Conservation (phyloP, 1,284 basidiomycete genomes). For the Ustilago tritici region DNA sequence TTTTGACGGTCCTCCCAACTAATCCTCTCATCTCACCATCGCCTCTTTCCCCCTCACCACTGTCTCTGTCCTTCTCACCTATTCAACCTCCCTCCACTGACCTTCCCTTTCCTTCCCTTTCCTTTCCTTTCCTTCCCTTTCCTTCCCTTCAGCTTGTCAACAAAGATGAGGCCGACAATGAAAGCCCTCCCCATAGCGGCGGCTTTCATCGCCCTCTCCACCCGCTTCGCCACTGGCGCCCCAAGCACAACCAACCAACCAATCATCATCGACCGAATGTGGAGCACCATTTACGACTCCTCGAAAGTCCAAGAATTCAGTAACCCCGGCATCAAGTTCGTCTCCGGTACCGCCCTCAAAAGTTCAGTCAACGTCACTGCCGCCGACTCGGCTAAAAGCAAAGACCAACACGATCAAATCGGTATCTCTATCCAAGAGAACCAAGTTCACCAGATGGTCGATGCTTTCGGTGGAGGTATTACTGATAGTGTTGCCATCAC, state of each 20-base stretch:
- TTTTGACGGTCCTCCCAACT: background rate
- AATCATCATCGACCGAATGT: conserved; percentile 47
- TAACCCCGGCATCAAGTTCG: conserved; percentile 42
- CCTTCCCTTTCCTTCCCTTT: background rate
- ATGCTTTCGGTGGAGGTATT: conserved; percentile 50
- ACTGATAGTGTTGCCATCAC: conserved; percentile 56
- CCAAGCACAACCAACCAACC: background rate
- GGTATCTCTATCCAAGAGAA: conserved; percentile 37
- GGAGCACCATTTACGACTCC: conserved; percentile 44
- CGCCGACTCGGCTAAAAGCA: background rate
- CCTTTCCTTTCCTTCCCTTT: background rate
- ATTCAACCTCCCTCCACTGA: background rate
- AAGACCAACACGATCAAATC: conserved; percentile 20
- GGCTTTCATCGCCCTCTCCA: conserved; percentile 10
- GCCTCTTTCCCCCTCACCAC: background rate
- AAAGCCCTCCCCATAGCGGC: conserved; percentile 6
- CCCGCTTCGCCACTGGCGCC: conserved; percentile 7
- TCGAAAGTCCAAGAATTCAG: conserved; percentile 35
- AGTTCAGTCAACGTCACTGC: conserved; percentile 31
- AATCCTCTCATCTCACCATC: background rate
- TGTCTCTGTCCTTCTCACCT: background rate
- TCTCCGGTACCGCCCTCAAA: conserved; percentile 8
- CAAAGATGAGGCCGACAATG: background rate
- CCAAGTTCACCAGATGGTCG: conserved; percentile 44
- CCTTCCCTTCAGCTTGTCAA: background rate